Base-by-base conservation (phyloP, 163 green algal species). In the Scenedesmus sp. region DNA sequence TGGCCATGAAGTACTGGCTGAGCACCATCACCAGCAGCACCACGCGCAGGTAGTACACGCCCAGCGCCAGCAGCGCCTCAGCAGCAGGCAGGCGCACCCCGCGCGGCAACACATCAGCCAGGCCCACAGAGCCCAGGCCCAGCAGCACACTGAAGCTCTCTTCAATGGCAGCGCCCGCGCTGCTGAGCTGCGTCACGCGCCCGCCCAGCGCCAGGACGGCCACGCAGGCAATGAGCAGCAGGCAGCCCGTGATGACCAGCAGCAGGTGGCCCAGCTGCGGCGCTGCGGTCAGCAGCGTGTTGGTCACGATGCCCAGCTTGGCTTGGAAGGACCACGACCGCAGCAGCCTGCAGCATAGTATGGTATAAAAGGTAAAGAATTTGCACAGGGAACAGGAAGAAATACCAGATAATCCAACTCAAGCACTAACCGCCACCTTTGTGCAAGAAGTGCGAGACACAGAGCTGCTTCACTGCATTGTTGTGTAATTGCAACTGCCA, bases 301-400 rank as follows among this genome's bases (percentile, higher is more conserved):
- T 73, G 84, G 73, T 83, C 82, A 95, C 92, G 84, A 95, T 91
- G 84, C 93, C 93, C 60, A 95, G 88, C 5, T 90, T 88, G 26
- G 55, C 34, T 84, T 95, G 93, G 91, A 95, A 95, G 56, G 79
- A 54, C 83, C 93, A 91, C 12, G 83, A 59, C 20, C 83, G 74
- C 2, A 95, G 2, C 13, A 95, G 81, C 91, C 93, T 95, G 93
- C 12, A 8, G 56, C 34, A 46, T 46, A 46, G 34, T 46, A 46
- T 46, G n/a, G 34, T 46, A 46, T 46, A 46, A 46, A 46, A 46
- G 34, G 34, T 46, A 46, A 46, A 46, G 34, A 0, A 46, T 46
- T 46, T 46, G 34, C 34, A n/a, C n/a, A n/a, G n/a, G n/a, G n/a
- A n/a, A 46, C 34, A 46, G 34, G 34, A 46, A 46, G 34, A 46